These are phyloP conservation scores for Trametes sanguinea DNA, from an alignment of 768 basidiomycete genomes.

Conservation along the genomic window DNA sequence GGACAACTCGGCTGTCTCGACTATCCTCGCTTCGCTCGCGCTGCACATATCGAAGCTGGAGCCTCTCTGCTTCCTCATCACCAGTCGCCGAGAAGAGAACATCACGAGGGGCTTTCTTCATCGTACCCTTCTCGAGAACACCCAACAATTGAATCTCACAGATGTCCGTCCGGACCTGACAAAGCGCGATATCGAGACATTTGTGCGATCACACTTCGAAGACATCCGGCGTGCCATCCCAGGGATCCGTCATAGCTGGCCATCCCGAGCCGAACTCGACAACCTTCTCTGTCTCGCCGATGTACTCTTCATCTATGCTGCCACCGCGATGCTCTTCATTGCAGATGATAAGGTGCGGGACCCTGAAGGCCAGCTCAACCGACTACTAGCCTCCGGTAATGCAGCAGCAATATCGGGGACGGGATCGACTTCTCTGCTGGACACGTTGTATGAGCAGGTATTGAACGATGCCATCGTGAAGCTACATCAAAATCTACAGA, in stretches of 20 bases:
- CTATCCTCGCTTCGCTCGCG: slow-evolving; percentile 5
- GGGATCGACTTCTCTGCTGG: neutral
- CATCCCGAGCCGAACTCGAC: neutral
- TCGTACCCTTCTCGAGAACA: neutral
- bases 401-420: neutral
- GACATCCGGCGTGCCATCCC: neutral
- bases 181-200: slow-evolving; percentile 1
- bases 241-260: neutral
- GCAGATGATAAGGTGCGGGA: slow-evolving; percentile 2
- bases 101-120: slow-evolving; percentile 1
- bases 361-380: neutral
- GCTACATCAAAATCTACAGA: too few relatives aligned
- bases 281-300: neutral
- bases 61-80: slow-evolving; percentile 19
- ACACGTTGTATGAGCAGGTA: slow-evolving; percentile 19
- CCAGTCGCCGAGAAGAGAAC: slow-evolving; percentile 15
- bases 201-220: neutral
- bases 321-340: slow-evolving; percentile 24
- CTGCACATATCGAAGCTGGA: neutral
- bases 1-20: slow-evolving; percentile 3
- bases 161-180: neutral
- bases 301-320: slow-evolving; percentile 28
- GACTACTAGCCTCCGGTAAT: neutral
- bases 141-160: neutral
- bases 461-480: neutral